Percentiles rank a stretch among this genome's conserved stretches.
Evolutionary conservation across 768 basidiomycete species (phyloP).

Genomic region (Tylopilus plumbeoviolaceoides): DNA sequence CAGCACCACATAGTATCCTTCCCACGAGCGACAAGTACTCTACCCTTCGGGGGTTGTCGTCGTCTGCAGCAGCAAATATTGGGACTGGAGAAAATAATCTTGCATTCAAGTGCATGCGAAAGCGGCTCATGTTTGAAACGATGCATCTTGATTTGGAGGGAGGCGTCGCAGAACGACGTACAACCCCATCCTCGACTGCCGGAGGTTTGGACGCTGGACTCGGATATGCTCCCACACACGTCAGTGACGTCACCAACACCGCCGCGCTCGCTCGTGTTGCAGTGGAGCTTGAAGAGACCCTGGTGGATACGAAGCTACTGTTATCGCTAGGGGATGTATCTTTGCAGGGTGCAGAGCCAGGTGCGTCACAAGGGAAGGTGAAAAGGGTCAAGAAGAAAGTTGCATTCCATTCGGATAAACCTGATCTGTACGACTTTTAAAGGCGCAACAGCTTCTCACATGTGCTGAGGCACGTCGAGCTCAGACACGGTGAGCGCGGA

Average conservation of each 20-base stretch:
- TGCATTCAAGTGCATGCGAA: conserved; percentile 89
- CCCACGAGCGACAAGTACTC: conserved; percentile 83
- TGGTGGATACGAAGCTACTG: conserved; percentile 1
- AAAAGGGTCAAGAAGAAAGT: conserved; percentile 64
- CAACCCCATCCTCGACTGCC: conserved; percentile 41
- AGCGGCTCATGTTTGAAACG: conserved; percentile 85
- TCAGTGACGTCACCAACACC: conserved; percentile 13
- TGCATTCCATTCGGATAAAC: conserved; percentile 60
- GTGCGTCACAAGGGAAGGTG: conserved; percentile 10
- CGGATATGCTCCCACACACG: conserved; percentile 19
- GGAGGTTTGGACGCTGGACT: conserved; percentile 16
- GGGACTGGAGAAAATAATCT: conserved; percentile 94
- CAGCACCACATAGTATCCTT: conserved; percentile 67
- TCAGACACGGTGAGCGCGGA: neutral
- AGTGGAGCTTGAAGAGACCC: conserved; percentile 41
- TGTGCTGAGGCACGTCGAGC: neutral
- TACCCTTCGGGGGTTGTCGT: conserved; percentile 72
- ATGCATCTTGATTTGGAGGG: conserved; percentile 85
- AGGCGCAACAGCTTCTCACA: neutral
- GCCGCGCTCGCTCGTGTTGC: conserved; percentile 36
- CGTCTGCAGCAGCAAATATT: conserved; percentile 44
- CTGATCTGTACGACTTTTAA: conserved; percentile 75
- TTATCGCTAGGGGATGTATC: conserved; percentile 5
- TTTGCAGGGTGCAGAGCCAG: conserved; percentile 6
- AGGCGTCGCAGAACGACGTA: conserved; percentile 75